Percentiles rank a stretch among this genome's conserved stretches.
phyloP scores from a whole-genome alignment of 2,329 filamentous ascomycete genomes.

The Fusarium beomiforme region DNA sequence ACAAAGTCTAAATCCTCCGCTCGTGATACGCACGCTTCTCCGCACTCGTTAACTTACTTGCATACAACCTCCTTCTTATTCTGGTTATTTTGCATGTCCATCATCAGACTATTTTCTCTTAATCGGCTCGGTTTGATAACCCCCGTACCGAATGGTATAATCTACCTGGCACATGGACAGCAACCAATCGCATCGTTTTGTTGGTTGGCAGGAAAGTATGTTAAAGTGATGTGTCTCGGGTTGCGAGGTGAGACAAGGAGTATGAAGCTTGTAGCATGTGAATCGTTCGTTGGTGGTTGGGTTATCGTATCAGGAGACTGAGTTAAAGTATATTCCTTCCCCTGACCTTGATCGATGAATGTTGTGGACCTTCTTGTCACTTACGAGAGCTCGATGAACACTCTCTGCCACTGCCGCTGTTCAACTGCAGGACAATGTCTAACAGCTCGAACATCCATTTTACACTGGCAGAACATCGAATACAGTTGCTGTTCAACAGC shows the following conservation, averaged over 20 bases:
- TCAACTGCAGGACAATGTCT: background rate
- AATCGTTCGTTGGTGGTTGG: background rate
- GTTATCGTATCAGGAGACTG: background rate
- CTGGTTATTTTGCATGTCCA: constrained; percentile 3
- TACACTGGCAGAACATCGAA: background rate
- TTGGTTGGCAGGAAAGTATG: background rate
- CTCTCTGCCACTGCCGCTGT: background rate
- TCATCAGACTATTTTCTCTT: constrained; percentile 5
- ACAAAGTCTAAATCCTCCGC: background rate
- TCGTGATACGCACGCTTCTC: constrained; percentile 15
- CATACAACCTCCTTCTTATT: constrained; percentile 17
- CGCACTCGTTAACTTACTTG: constrained; percentile 2
- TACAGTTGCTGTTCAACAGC: background rate
- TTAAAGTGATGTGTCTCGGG: background rate
- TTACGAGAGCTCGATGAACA: background rate
- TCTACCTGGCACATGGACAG: background rate
- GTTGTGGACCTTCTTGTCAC: background rate
- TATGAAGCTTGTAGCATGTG: background rate
- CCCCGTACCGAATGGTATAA: background rate
- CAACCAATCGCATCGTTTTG: background rate
- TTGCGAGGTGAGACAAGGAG: background rate
- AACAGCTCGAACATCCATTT: background rate
- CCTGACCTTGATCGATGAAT: background rate
- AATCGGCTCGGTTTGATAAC: background rate
- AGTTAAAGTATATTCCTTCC: background rate